Evolutionary conservation across 179 eudicot species (phyloP), one percentile per base, ranked within the genome.

Genomic region (Silene noctiflora): DNA sequence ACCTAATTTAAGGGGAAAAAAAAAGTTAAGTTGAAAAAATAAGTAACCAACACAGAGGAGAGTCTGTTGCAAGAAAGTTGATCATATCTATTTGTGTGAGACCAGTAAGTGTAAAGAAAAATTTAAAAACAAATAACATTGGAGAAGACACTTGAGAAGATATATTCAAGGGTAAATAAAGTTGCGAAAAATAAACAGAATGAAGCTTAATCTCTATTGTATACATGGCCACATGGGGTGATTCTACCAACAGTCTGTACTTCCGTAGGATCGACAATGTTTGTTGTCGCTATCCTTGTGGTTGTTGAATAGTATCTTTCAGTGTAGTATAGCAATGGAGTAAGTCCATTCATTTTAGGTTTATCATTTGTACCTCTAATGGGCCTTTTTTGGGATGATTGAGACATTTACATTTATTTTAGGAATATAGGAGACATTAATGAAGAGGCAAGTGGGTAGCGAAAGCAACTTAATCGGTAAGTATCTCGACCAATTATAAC

Each of bases 381-480:
- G 63, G 60, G 21, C 46, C 20, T 69, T 51, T 25, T 51, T 25
- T 51, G 0, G 73, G 60, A 70, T 11, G 62, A 24, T 53, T 53
- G 16, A 25, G 74, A 53, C 74, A 25, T 16, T 8, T 25, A 2
- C 24, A 55, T 51, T 51, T 53, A 27, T 9, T 69, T 69, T 4
- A 56, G 44, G 42, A 51, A 51, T 71, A 6, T 51, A 31, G 56
- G 44, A 71, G 74, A 7, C 42, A 71, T 71, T 25, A 71, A 71
- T 71, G 74, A 53, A 10, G 29, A 9, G 44, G 12, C 71, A 53
- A 44, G 35, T 46, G 59, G 35, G 74, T 55, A 27, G 59, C 14
- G 63, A 53, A 24, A 51, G 74, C 42, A 14, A 16, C 44, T 5
- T 55, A 70, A 19, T 70, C 1, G 22, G 14, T 71, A 53, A 14